Evolutionary conservation across 1,284 basidiomycete genomes (phyloP).

Genomic region (Chiua sp.): DNA sequence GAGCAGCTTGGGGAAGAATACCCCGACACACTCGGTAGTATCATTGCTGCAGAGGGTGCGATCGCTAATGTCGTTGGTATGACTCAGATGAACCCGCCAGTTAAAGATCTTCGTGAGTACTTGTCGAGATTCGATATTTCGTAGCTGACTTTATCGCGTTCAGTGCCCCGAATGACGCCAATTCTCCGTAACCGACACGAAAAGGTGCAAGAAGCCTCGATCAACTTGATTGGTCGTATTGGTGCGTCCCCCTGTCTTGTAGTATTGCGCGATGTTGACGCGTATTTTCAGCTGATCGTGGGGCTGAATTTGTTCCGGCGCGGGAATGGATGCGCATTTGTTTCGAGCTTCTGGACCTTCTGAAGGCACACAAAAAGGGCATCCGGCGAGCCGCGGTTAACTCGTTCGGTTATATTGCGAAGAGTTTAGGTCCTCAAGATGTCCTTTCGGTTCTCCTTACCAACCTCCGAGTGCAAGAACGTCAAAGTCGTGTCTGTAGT

Average conservation of each 20-base stretch:
- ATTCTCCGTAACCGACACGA: constrained; percentile 99
- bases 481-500: constrained; percentile 98
- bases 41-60: constrained; percentile 97
- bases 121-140: constrained; percentile 2
- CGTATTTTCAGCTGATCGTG: constrained; percentile 82
- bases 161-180: constrained; percentile 99
- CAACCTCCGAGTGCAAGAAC: constrained; percentile 97
- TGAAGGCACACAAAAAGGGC: constrained; percentile 99
- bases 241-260: constrained; percentile 49
- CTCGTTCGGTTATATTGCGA: constrained; percentile 99
- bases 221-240: constrained; percentile 99
- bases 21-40: constrained; percentile 97
- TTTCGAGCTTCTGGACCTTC: constrained; percentile 95
- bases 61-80: constrained; percentile 99
- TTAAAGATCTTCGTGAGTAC: constrained; percentile 93
- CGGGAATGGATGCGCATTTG: constrained; percentile 99
- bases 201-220: constrained; percentile 99
- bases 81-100: constrained; percentile 99
- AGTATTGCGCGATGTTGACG: constrained; percentile 13
- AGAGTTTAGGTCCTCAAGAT: constrained; percentile 99
- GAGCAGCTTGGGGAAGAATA: constrained; percentile 99
- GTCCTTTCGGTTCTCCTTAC: constrained; percentile 96
- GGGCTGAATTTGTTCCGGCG: constrained; percentile 97
- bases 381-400: constrained; percentile 99
- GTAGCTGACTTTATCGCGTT: constrained; percentile 11